Evolutionary conservation across 441 rosid species (phyloP).

Genomic region (Adansonia grandidieri): DNA sequence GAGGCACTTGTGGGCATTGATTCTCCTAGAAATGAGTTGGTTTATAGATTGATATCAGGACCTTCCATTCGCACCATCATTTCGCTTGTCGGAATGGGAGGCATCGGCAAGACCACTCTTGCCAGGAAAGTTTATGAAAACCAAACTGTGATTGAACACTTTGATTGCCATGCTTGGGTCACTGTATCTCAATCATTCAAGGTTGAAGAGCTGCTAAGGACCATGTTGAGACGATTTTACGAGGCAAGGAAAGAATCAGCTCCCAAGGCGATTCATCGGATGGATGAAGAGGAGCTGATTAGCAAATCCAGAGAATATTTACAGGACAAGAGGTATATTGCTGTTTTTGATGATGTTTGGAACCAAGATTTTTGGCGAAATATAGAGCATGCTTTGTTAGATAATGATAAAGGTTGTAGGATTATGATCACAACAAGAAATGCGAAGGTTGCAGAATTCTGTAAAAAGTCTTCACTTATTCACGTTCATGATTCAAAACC

Average conservation of each 20-base stretch:
- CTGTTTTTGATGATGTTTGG: slow-evolving; percentile 33
- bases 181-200: background rate
- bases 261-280: too few relatives aligned
- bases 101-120: slow-evolving; percentile 20
- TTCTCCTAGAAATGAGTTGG: background rate
- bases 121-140: background rate
- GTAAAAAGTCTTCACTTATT: background rate
- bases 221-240: background rate
- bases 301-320: background rate
- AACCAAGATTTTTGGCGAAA: slow-evolving; percentile 23
- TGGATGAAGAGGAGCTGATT: background rate
- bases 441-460: slow-evolving; percentile 8
- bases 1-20: slow-evolving; percentile 20
- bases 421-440: slow-evolving; percentile 24
- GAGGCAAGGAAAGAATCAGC: background rate
- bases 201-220: background rate
- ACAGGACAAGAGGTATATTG: slow-evolving; percentile 15
- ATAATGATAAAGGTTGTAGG: slow-evolving; percentile 16
- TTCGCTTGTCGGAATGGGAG: slow-evolving; percentile 17
- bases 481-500: background rate
- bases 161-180: slow-evolving; percentile 17
- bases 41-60: background rate
- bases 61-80: background rate
- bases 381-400: slow-evolving; percentile 13
- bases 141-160: background rate